A percentile compares a stretch with the other conserved stretches of the same genome.
These are phyloP conservation scores for Linum tenue DNA, from an alignment of 345 rosid genomes.

Conservation along the genomic window DNA sequence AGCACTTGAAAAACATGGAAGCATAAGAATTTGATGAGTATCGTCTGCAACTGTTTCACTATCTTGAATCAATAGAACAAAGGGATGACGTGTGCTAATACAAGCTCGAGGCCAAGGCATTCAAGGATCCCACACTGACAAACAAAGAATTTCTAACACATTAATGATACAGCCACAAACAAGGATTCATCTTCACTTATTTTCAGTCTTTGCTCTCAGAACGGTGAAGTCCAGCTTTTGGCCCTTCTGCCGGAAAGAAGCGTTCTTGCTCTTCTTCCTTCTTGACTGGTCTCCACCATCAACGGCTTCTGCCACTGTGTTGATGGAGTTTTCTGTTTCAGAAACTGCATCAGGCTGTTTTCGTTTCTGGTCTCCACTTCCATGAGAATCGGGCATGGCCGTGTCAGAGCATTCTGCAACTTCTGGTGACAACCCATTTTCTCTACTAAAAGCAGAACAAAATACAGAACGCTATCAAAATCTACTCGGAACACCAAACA, in stretches of 20 bases:
- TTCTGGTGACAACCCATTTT: slow-evolving; percentile 24
- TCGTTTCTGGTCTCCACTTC: slow-evolving; percentile 57
- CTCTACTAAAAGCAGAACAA: slow-evolving; percentile 24
- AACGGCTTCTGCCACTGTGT: slow-evolving; percentile 38
- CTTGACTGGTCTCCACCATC: slow-evolving; percentile 31
- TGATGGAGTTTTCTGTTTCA: slow-evolving; percentile 28
- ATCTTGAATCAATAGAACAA: too few relatives aligned
- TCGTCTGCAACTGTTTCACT: too few relatives aligned
- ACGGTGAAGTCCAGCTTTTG: slow-evolving; percentile 61
- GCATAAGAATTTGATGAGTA: too few relatives aligned
- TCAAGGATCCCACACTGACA: too few relatives aligned
- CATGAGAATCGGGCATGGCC: slow-evolving; percentile 16
- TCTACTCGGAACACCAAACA: not conserved
- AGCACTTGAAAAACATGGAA: too few relatives aligned
- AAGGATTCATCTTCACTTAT: not conserved
- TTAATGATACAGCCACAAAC: too few relatives aligned
- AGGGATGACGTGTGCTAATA: too few relatives aligned
- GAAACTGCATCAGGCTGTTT: slow-evolving; percentile 43
- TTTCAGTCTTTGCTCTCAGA: slow-evolving; percentile 36
- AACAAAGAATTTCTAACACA: too few relatives aligned
- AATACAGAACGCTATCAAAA: not conserved
- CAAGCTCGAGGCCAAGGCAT: too few relatives aligned
- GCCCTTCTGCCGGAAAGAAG: slow-evolving; percentile 47
- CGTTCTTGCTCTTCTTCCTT: slow-evolving; percentile 26
- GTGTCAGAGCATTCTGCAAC: slow-evolving; percentile 33